These are phyloP conservation scores for Wickerhamomyces chambardii DNA, from an alignment of 805 yeast genomes.

Conservation along the genomic window DNA sequence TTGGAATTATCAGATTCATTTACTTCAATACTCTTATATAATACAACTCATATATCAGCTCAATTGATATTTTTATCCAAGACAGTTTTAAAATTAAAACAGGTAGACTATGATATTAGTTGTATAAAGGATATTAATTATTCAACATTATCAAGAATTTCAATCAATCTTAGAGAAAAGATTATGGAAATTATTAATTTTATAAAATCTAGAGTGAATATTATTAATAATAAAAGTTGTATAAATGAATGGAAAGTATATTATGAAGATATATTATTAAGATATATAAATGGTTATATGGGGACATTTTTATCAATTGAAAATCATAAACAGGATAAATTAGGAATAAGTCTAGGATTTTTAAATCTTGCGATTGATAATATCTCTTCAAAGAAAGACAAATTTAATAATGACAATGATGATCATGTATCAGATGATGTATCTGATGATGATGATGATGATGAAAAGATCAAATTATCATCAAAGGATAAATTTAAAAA, in stretches of 20 bases:
- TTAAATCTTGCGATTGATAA: constrained; percentile 24
- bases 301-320: constrained; percentile 37
- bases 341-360: constrained; percentile 39
- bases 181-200: constrained; percentile 11
- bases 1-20: constrained; percentile 6
- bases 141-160: constrained; percentile 35
- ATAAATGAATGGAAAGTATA: constrained; percentile 13
- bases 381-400: constrained; percentile 17
- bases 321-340: constrained; percentile 30
- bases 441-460: background rate
- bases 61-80: constrained; percentile 22
- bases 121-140: constrained; percentile 18
- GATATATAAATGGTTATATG: constrained; percentile 31
- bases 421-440: background rate
- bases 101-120: constrained; percentile 8
- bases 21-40: constrained; percentile 4
- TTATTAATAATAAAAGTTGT: too few relatives aligned
- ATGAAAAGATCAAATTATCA: constrained; percentile 8
- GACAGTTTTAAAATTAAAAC: constrained; percentile 16
- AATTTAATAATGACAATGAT: background rate
- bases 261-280: constrained; percentile 21
- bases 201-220: constrained; percentile 1
- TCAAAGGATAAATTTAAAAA: constrained; percentile 7
- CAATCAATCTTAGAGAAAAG: constrained; percentile 30
- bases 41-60: constrained; percentile 12